phyloP scores from a whole-genome alignment of 176 grass and related monocot species.

The Bothriochloa decipiens region DNA sequence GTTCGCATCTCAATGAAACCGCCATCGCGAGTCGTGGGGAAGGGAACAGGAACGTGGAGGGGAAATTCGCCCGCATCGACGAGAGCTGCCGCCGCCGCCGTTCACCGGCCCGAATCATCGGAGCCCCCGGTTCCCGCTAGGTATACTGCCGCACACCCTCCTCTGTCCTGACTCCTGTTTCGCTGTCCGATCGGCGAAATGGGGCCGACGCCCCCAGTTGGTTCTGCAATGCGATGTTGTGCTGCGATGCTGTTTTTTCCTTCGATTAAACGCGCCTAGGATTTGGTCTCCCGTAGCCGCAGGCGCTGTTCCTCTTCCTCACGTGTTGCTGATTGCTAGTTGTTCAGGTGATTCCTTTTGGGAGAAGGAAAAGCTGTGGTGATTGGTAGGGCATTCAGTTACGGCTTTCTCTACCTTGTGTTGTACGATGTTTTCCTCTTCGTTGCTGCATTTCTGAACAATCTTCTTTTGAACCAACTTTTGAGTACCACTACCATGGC shows the following conservation, averaged over 20 bases:
- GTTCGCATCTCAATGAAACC: too few relatives aligned
- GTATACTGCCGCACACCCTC: slow-evolving; percentile 3
- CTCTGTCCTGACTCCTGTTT: neutral
- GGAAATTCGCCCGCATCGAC: neutral
- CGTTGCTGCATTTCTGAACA: neutral
- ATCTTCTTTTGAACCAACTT: neutral
- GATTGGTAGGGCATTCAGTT: neutral
- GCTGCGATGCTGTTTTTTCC: neutral
- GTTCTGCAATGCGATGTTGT: neutral
- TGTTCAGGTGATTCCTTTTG: neutral
- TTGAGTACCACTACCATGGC: too few relatives aligned
- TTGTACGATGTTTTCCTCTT: too few relatives aligned
- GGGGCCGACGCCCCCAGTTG: too few relatives aligned
- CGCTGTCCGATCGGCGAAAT: too few relatives aligned
- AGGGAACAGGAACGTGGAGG: neutral
- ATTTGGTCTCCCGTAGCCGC: neutral
- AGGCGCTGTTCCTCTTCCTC: neutral
- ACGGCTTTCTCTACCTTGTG: neutral
- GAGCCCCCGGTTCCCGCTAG: neutral
- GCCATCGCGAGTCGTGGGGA: neutral
- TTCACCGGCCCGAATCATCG: neutral
- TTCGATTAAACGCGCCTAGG: neutral
- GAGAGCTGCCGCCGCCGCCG: neutral
- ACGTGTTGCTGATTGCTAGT: neutral
- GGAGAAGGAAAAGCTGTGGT: neutral